Conservation (phyloP, 1,284 basidiomycete genomes). For the Schizophyllum commune region DNA sequence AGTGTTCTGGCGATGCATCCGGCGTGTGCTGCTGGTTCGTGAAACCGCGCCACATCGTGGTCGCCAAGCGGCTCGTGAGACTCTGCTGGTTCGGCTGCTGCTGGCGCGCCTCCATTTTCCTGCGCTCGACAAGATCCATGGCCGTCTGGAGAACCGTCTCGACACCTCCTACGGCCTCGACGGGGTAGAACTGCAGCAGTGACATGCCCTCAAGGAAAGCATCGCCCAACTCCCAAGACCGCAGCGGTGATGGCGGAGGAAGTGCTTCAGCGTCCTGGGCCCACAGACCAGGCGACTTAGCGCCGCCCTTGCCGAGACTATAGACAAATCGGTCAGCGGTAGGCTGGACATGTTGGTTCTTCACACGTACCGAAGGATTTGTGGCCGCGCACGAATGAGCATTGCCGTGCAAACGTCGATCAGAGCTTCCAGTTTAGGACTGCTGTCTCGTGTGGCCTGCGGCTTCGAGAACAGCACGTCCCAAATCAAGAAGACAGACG, state of each 20-base stretch:
- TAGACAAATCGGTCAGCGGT: neutral
- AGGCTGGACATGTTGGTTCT: neutral
- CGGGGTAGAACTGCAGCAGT: slow-evolving; percentile 55
- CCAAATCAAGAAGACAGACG: slow-evolving; percentile 56
- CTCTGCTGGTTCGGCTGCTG: slow-evolving; percentile 28
- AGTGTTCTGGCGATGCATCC: slow-evolving; percentile 29
- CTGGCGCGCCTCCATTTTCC: slow-evolving; percentile 31
- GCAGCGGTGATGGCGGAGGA: slow-evolving; percentile 36
- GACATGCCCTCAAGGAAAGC: slow-evolving; percentile 60
- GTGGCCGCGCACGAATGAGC: slow-evolving; percentile 48
- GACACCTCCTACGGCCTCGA: slow-evolving; percentile 57
- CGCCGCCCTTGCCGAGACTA: slow-evolving; percentile 47
- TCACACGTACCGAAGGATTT: slow-evolving; percentile 44
- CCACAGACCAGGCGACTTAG: slow-evolving; percentile 47
- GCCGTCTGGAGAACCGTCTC: slow-evolving; percentile 64
- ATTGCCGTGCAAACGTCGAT: slow-evolving; percentile 63
- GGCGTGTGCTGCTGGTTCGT: slow-evolving; percentile 39
- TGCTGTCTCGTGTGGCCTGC: slow-evolving; percentile 42
- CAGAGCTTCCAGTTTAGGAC: slow-evolving; percentile 59
- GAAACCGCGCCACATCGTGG: slow-evolving; percentile 64
- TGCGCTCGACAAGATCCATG: slow-evolving; percentile 45
- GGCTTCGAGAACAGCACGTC: slow-evolving; percentile 60
- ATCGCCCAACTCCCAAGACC: slow-evolving; percentile 50
- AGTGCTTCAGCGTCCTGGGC: slow-evolving; percentile 32
- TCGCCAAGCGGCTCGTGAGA: slow-evolving; percentile 47